Base-by-base conservation (phyloP, 1,284 basidiomycete genomes). In the Apiotrichum laibachii region DNA sequence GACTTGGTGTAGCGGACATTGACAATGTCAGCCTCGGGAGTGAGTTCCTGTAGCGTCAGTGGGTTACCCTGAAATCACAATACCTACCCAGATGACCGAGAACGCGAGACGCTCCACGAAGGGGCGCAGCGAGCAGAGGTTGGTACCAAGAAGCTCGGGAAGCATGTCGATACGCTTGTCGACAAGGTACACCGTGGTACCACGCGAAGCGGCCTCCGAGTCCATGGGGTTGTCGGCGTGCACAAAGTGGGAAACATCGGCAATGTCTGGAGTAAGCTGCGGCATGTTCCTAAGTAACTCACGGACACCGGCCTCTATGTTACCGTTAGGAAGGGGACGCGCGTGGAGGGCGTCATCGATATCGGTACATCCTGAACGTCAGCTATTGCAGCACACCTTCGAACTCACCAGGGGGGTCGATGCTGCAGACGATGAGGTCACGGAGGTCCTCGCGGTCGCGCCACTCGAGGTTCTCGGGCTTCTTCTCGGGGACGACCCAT, bases 91-190 rank as follows among this genome's bases (percentile, higher is more conserved):
- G 50, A 99, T 90, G 7, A 88, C 90, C 0, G 92, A 94, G 76
- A 99, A 99, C 0, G 96, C 96, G 35, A 99, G 79, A 40, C 96
- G 83, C 79, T 99, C 96, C 4, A 99, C 95, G 69, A 89, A 85
- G 0, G 95, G 93, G 44, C 95, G 82, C 47, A 99, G 81, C 2
- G 93, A 97, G 75, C 96, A 99, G 9, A 99, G 80, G 69, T 99
- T 99, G 2, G 96, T 99, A 2, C 96, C 96, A 11, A 99, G 83
- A 11, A 99, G 81, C 18, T 88, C 83, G 0, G 96, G 96, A 55
- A 99, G 82, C 96, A 99, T 99, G 80, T 99, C 96, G 57, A 99
- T 95, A 42, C 96, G 88, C 79, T 95, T 96, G 81, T 99, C 96
- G 2, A 99, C 96, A 7, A 99, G 85, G 75, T 99, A 99, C 5